A percentile compares a stretch with the other conserved stretches of the same genome.
Evolutionary conservation across 2,329 filamentous ascomycete species (phyloP).

Genomic region (Pseudocercospora fuligena): DNA sequence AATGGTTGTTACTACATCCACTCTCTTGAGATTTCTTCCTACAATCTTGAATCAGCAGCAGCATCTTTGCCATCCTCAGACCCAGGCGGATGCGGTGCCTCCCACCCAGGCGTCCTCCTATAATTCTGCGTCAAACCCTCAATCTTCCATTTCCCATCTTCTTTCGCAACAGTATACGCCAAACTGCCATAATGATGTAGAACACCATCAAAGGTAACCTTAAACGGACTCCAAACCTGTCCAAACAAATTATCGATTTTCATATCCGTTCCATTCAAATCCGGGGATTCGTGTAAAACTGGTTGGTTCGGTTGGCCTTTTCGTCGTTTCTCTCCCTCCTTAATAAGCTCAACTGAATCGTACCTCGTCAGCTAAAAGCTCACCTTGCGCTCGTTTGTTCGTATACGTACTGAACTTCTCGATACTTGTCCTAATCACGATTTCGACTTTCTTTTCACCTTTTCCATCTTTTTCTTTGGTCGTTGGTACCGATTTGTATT

Average conservation of each 20-base stretch:
- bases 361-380: background rate
- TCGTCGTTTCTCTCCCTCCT: slow-evolving; percentile 23
- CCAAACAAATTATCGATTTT: slow-evolving; percentile 26
- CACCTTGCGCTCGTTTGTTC: too few relatives aligned
- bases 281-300: slow-evolving; percentile 22
- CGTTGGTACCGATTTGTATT: slow-evolving; percentile 5
- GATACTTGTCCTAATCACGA: slow-evolving; percentile 22
- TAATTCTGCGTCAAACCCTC: slow-evolving; percentile 32
- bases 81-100: background rate
- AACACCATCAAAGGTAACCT: slow-evolving; percentile 30
- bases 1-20: too few relatives aligned
- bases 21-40: background rate
- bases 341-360: slow-evolving; percentile 16
- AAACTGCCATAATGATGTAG: slow-evolving; percentile 32
- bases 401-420: slow-evolving; percentile 17
- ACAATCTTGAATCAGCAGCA: background rate
- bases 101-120: slow-evolving; percentile 29
- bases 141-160: slow-evolving; percentile 25
- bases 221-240: slow-evolving; percentile 28
- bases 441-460: slow-evolving; percentile 8
- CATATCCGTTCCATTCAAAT: slow-evolving; percentile 25
- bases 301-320: slow-evolving; percentile 19
- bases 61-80: background rate
- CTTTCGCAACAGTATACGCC: slow-evolving; percentile 25
- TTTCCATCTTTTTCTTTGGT: slow-evolving; percentile 2